These are phyloP conservation scores for Beta macrorhiza DNA, from an alignment of 179 eudicot genomes.

Conservation along the genomic window DNA sequence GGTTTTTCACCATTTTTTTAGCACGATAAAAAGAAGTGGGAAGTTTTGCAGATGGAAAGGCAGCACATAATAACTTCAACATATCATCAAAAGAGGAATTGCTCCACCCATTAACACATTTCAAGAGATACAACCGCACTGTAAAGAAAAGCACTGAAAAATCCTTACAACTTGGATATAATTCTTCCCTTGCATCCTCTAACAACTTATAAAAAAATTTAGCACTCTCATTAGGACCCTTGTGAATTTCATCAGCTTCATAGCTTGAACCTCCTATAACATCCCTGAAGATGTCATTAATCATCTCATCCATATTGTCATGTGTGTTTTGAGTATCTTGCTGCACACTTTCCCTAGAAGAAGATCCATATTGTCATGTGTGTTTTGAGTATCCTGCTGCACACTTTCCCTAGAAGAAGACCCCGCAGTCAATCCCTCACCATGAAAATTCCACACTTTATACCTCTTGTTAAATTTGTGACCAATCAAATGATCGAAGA, in stretches of 20 bases:
- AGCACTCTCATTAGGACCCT: neutral
- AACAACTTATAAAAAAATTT: neutral
- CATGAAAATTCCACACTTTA: slow-evolving; percentile 1
- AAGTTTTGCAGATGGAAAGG: neutral
- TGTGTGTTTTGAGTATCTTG: neutral
- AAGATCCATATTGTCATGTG: neutral
- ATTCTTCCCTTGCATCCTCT: too few relatives aligned
- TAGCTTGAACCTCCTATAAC: neutral
- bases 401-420: neutral
- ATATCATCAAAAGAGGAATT: slow-evolving; percentile 1
- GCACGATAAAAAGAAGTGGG: neutral
- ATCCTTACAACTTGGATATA: too few relatives aligned
- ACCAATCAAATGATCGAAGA: neutral
- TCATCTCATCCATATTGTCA: neutral
- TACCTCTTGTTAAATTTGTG: neutral
- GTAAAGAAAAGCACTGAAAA: neutral
- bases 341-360: neutral
- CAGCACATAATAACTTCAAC: neutral
- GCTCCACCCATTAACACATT: neutral
- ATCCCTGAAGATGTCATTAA: neutral
- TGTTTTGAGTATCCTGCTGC: neutral
- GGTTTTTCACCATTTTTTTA: neutral
- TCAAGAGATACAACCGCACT: neutral
- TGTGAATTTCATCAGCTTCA: neutral
- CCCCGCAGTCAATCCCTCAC: neutral